Evolutionary conservation across 2,329 filamentous ascomycete genomes (phyloP), one percentile per base, ranked within the genome.

Genomic region (Exophiala oligosperma): DNA sequence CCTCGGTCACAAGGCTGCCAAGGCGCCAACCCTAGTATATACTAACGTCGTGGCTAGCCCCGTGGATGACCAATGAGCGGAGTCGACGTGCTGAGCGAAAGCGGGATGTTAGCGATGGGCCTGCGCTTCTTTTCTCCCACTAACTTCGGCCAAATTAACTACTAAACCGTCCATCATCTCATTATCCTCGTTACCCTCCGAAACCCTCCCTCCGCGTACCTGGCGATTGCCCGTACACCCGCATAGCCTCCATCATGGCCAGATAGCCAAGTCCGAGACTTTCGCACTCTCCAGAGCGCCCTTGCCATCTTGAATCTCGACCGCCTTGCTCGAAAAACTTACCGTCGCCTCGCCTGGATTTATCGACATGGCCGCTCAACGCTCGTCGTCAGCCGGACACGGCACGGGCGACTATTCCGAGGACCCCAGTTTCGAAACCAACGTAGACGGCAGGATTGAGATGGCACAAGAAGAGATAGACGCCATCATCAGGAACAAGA

Each of bases 401-500:
- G 23, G 14, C 17, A 47, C 52, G 3, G 50, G 28, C 12, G 64
- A 66, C 49, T 62, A 62, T 37, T 40, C 51, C 24, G 63, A 65
- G 21, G 64, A 67, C 26, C 38, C 43, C 4, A 51, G 46, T 21
- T 38, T 56, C 32, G 60, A 66, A 8, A 26, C 59, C 3, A 38
- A 41, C 8, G 23, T 52, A 17, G 60, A 61, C 41, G 60, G 57
- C 12, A 56, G 59, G 52, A 48, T 67, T 8, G 75, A 78, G 53
- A 71, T 78, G 49, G 73, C 74, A 21, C 75, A 77, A 64, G 70
- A 74, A 49, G 74, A 78, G 63, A 73, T 78, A 44, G 76, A 78
- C 63, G 76, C 76, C 37, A 77, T 78, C 32, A 77, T 78, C 56
- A 73, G 76, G 49, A 77, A 75, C 46, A 78, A 77, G 64, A 72